Percentiles rank a stretch among this genome's conserved stretches.
Conservation (phyloP, 2,329 filamentous ascomycete species). For the Paecilomyces formosus region DNA sequence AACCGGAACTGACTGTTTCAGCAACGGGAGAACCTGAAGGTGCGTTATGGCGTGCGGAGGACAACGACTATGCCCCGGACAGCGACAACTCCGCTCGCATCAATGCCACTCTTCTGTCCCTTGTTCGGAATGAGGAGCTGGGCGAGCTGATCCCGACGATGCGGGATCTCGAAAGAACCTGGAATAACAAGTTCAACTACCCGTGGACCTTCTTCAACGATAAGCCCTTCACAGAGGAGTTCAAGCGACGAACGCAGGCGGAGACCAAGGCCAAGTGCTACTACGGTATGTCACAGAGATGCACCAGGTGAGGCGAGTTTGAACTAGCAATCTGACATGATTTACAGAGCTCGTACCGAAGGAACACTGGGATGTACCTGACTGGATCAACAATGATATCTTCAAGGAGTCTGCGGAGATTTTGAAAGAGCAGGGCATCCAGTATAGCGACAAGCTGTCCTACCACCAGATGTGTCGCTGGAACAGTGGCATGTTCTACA, state of each 20-base stretch:
- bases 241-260: constrained; percentile 72
- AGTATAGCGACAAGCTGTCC: constrained; percentile 80
- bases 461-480: constrained; percentile 99
- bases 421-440: constrained; percentile 74
- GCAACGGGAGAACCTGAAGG: constrained; percentile 79
- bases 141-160: constrained; percentile 79
- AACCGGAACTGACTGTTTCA: constrained; percentile 30
- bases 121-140: constrained; percentile 89
- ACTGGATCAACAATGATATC: constrained; percentile 85
- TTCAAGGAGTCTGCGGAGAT: constrained; percentile 78
- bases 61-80: constrained; percentile 69
- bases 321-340: constrained; percentile 15
- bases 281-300: constrained; percentile 55
- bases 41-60: constrained; percentile 62
- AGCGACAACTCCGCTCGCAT: constrained; percentile 72
- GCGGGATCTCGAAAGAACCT: constrained; percentile 84
- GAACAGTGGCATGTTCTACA: constrained; percentile 98
- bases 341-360: constrained; percentile 72
- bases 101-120: constrained; percentile 83
- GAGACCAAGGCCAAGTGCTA: constrained; percentile 80
- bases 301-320: background rate
- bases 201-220: constrained; percentile 99
- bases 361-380: constrained; percentile 87
- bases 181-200: constrained; percentile 99
- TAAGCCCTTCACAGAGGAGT: constrained; percentile 84